These are phyloP conservation scores for Immersiporthe knoxdaviesiana DNA, from an alignment of 2,329 filamentous ascomycete genomes.

Conservation along the genomic window DNA sequence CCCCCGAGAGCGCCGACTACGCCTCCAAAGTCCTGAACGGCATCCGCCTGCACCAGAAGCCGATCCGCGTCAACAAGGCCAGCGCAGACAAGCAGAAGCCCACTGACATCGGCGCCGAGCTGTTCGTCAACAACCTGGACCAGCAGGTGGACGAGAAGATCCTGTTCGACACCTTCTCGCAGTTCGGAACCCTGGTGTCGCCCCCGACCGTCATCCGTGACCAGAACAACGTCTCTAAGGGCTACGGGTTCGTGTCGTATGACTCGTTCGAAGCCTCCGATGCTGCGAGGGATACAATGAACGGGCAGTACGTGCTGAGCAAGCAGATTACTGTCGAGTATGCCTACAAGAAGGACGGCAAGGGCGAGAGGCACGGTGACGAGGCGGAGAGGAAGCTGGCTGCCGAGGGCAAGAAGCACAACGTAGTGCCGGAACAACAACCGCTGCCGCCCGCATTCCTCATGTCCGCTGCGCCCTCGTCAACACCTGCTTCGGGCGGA, in stretches of 20 bases:
- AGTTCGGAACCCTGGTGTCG: conserved; percentile 84
- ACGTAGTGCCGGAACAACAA: conserved; percentile 81
- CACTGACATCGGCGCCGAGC: conserved; percentile 91
- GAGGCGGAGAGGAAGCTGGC: conserved; percentile 90
- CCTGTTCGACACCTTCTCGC: conserved; percentile 89
- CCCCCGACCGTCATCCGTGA: conserved; percentile 92
- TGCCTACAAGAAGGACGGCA: conserved; percentile 98
- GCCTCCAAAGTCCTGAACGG: conserved; percentile 96
- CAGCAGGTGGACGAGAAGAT: conserved; percentile 94
- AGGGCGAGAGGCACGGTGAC: conserved; percentile 94
- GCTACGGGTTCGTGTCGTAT: conserved; percentile 95
- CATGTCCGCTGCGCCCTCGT: conserved; percentile 40
- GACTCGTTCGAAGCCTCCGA: conserved; percentile 93
- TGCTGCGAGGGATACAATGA: conserved; percentile 87
- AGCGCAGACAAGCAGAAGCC: conserved; percentile 91
- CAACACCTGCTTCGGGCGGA: conserved; percentile 32
- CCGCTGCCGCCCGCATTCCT: conserved; percentile 76
- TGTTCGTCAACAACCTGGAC: conserved; percentile 96
- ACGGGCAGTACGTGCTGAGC: conserved; percentile 95
- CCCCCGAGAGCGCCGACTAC: conserved; percentile 94
- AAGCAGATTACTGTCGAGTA: conserved; percentile 97
- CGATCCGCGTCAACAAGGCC: conserved; percentile 93
- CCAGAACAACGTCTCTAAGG: conserved; percentile 85
- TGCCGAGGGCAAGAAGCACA: conserved; percentile 90
- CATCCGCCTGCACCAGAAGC: conserved; percentile 89